These are phyloP conservation scores for Dendrocalamus sinicus DNA, from an alignment of 176 grass and related monocot species.

Conservation along the genomic window DNA sequence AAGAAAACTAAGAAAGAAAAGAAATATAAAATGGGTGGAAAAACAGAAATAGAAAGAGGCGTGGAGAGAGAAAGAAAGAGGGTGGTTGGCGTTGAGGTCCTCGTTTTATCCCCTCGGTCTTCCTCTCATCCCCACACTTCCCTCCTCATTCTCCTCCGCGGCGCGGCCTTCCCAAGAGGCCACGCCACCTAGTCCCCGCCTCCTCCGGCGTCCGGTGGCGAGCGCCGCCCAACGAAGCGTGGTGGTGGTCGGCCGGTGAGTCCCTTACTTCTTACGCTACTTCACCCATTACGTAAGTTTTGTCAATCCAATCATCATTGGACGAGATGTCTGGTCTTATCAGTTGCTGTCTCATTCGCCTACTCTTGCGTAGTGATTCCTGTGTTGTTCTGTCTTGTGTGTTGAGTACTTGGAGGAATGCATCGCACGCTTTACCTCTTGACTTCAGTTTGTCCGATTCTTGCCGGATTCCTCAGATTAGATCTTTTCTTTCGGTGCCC, in stretches of 20 bases:
- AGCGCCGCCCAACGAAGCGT: conserved; percentile 17
- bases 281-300: background rate
- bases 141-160: conserved; percentile 9
- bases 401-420: background rate
- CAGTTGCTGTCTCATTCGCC: background rate
- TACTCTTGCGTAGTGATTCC: background rate
- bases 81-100: conserved; percentile 6
- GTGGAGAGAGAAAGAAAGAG: too few species aligned
- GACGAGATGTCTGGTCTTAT: background rate
- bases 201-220: conserved; percentile 36
- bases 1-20: background rate
- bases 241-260: conserved; percentile 35
- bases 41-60: conserved; percentile 31
- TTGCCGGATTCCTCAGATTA: background rate
- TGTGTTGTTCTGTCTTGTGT: background rate
- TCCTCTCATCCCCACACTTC: background rate
- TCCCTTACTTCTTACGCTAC: background rate
- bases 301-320: background rate
- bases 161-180: conserved; percentile 30
- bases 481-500: background rate
- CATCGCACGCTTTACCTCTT: background rate
- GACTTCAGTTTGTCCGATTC: background rate
- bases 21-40: background rate
- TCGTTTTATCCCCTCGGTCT: conserved; percentile 33
- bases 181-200: conserved; percentile 10